Evolutionary conservation across 2,329 filamentous ascomycete genomes (phyloP), one percentile per base, ranked within the genome.

Genomic region (Coniella vitis): DNA sequence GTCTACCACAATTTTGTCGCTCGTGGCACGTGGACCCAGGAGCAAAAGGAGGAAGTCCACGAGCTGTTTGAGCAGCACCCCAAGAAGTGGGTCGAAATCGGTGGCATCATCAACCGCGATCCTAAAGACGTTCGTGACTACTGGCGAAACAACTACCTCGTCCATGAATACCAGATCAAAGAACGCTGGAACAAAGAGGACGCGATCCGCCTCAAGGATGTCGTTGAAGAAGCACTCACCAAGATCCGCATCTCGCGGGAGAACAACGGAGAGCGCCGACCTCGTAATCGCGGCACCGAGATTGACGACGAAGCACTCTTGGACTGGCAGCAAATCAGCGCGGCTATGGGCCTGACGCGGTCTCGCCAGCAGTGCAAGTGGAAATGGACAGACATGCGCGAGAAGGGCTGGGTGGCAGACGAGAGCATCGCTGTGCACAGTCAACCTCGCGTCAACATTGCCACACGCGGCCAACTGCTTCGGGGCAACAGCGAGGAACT

Each of bases 81-180:
- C 1, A 72, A 69, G 14, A 76, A 79, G 51, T 90, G 84, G 81
- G 72, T 73, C 10, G 56, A 71, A 22, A 84, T 90, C 54, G 79
- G 74, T 0, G 68, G 71, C n/a, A 55, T 78, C 19, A 74, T 87
- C 54, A 81, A 81, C 53, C 80, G 86, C 5, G 75, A 81, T 35
- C 71, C 77, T 0, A 76, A 81, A 52, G 84, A 88, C 59, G 73
- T 83, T 45, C 76, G 84, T 44, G 84, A 88, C 61, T 79, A 85
- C 3, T 87, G 83, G 70, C 74, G 81, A 35, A 85, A 87, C 57
- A 81, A 84, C 57, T 66, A 86, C 19, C 67, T 82, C 39, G 82
- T 78, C 47, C 76, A 76, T 17, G 69, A 75, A 5, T 72, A 70
- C 0, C 68, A 70, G 48, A 71, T 71, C 29, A 74, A 69, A 37